Evolutionary conservation across 2,329 filamentous ascomycete species (phyloP).

Genomic region (Huntiella moniliformis): DNA sequence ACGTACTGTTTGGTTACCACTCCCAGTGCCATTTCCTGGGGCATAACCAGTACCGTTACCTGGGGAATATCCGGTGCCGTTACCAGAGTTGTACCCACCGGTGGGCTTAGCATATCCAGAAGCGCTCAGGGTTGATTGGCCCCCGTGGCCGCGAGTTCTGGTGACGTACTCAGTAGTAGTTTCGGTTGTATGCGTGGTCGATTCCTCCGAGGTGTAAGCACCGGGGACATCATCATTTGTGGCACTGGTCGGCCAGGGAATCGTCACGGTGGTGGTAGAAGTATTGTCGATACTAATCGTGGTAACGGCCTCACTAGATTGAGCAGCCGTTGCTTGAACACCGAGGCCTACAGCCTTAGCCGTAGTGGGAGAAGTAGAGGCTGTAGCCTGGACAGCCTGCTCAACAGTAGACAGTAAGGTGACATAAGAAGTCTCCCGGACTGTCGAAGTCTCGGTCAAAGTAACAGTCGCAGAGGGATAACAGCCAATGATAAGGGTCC

Average conservation of each 20-base stretch:
- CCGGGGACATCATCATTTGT: neutral
- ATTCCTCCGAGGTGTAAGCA: neutral
- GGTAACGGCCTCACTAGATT: neutral
- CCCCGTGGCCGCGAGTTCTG: neutral
- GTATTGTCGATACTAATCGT: constrained; percentile 6
- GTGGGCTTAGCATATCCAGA: neutral
- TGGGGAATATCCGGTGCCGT: too few relatives aligned
- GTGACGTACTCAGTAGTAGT: neutral
- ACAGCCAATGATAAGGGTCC: constrained; percentile 1
- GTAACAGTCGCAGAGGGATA: constrained; percentile 2
- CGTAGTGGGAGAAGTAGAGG: neutral
- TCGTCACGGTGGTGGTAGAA: neutral
- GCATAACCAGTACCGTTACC: too few relatives aligned
- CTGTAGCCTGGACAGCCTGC: neutral
- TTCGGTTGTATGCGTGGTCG: neutral
- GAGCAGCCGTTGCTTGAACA: neutral
- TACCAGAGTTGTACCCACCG: too few relatives aligned
- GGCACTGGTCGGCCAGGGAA: constrained; percentile 1
- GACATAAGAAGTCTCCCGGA: neutral
- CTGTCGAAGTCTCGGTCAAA: neutral
- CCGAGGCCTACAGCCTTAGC: neutral
- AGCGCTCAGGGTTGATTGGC: neutral
- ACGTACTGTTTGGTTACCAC: neutral
- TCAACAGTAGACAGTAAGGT: neutral
- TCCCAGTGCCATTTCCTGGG: neutral